Percentiles rank a stretch among this genome's conserved stretches.
Evolutionary conservation across 2,329 filamentous ascomycete species (phyloP).

Genomic region (Drechslerella coelobrocha): DNA sequence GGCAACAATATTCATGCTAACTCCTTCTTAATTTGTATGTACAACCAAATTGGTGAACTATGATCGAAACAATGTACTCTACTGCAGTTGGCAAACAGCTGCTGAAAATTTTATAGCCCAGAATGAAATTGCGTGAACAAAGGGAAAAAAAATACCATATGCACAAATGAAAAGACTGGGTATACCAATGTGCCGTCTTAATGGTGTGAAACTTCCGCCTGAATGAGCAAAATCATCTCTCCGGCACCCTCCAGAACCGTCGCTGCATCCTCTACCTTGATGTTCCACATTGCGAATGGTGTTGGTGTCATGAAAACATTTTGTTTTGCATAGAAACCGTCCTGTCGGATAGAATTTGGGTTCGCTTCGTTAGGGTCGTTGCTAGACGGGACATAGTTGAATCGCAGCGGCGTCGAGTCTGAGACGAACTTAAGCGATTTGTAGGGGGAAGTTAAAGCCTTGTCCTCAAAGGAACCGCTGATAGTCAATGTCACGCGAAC

Average conservation of each 20-base stretch:
- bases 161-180: too few relatives aligned
- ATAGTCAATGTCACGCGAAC: conserved; percentile 28
- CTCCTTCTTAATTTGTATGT: too few relatives aligned
- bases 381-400: conserved; percentile 37
- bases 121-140: too few relatives aligned
- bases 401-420: conserved; percentile 39
- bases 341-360: conserved; percentile 23
- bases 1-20: too few relatives aligned
- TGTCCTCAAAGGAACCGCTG: conserved; percentile 42
- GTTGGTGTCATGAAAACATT: conserved; percentile 45
- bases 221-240: conserved; percentile 28
- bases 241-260: conserved; percentile 1
- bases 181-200: background rate
- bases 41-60: too few relatives aligned
- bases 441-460: conserved; percentile 21
- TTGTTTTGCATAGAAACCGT: conserved; percentile 30
- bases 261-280: conserved; percentile 25
- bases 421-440: conserved; percentile 32
- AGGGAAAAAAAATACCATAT: too few relatives aligned
- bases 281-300: conserved; percentile 44
- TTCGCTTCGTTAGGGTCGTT: conserved; percentile 40
- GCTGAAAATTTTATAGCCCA: too few relatives aligned
- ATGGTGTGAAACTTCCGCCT: conserved; percentile 38
- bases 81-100: too few relatives aligned
- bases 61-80: too few relatives aligned